Conservation (phyloP, 164 flowering plant genomes). For the Brasenia schreberi region DNA sequence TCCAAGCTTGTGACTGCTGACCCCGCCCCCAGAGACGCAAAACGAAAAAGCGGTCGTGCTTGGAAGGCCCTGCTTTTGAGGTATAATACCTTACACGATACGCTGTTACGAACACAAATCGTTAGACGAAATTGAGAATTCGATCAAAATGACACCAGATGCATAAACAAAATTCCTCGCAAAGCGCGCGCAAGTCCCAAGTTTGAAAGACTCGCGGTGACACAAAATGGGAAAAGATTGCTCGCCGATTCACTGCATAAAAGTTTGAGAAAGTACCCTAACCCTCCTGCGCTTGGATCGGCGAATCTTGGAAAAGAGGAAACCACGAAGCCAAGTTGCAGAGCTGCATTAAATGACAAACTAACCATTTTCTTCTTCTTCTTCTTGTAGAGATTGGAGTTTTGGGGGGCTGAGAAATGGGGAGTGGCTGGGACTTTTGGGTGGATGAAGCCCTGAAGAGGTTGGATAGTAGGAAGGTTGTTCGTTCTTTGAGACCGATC, state of each 20-base stretch:
- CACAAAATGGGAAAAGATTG: too few species aligned
- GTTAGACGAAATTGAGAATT: too few species aligned
- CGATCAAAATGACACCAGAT: not conserved
- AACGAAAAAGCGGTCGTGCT: too few species aligned
- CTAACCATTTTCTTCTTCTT: not conserved
- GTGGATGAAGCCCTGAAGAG: constrained; percentile 49
- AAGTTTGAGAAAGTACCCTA: not conserved
- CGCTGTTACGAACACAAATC: too few species aligned
- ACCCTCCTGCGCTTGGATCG: not conserved
- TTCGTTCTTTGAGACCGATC: constrained; percentile 74
- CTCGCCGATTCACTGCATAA: too few species aligned
- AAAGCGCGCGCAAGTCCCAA: not conserved
- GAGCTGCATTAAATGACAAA: not conserved
- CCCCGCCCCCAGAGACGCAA: too few species aligned
- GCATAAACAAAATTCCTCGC: not conserved
- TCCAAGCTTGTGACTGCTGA: too few species aligned
- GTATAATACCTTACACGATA: too few species aligned
- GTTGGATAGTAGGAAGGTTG: constrained; percentile 40
- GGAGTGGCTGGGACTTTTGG: constrained; percentile 54
- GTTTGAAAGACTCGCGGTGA: too few species aligned
- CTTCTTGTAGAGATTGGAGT: not conserved
- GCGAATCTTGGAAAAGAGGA: not conserved
- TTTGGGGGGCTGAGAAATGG: constrained; percentile 1
- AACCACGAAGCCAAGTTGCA: not conserved
- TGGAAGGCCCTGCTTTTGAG: too few species aligned